A percentile compares a stretch with the other conserved stretches of the same genome.
Conservation (phyloP, 2,329 filamentous ascomycete species). For the Stagonosporopsis cucurbitacearum region DNA sequence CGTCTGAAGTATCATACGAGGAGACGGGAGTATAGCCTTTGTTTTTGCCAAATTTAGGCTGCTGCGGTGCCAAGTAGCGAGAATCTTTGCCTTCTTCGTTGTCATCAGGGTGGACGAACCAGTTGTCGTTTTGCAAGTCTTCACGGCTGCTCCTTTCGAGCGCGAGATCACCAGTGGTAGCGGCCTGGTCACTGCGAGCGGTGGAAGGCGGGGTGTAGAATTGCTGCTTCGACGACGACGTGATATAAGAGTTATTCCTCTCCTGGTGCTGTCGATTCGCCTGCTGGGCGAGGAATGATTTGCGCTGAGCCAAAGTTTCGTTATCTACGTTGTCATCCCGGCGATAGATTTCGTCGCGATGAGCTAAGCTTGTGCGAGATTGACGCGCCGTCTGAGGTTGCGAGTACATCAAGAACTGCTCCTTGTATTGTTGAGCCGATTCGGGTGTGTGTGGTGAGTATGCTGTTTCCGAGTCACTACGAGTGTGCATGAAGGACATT, state of each 20-base stretch:
- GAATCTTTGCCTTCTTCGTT: slow-evolving; percentile 22
- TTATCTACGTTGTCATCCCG: slow-evolving; percentile 34
- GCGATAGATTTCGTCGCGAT: slow-evolving; percentile 39
- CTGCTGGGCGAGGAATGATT: slow-evolving; percentile 43
- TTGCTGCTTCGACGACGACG: slow-evolving; percentile 38
- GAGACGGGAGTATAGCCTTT: slow-evolving; percentile 40
- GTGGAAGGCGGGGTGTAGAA: slow-evolving; percentile 39
- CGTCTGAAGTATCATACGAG: slow-evolving; percentile 37
- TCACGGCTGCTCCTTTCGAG: slow-evolving; percentile 40
- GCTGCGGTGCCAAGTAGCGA: slow-evolving; percentile 25
- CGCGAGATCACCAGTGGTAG: slow-evolving; percentile 36
- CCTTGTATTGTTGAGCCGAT: slow-evolving; percentile 61
- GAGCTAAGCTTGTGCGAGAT: slow-evolving; percentile 48
- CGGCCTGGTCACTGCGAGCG: slow-evolving; percentile 22
- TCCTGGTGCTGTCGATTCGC: slow-evolving; percentile 43
- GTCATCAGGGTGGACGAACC: slow-evolving; percentile 51
- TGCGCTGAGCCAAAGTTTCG: slow-evolving; percentile 44
- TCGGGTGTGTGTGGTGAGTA: slow-evolving; percentile 60
- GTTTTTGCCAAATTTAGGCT: slow-evolving; percentile 33
- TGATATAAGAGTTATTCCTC: slow-evolving; percentile 36
- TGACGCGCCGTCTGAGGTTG: slow-evolving; percentile 45
- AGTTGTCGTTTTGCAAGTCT: slow-evolving; percentile 54
- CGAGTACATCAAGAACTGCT: slow-evolving; percentile 53
- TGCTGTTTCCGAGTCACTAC: slow-evolving; percentile 66
- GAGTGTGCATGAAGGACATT: slow-evolving; percentile 82